phyloP scores from a whole-genome alignment of 2,329 filamentous ascomycete genomes.

The Botrytis cinerea region DNA sequence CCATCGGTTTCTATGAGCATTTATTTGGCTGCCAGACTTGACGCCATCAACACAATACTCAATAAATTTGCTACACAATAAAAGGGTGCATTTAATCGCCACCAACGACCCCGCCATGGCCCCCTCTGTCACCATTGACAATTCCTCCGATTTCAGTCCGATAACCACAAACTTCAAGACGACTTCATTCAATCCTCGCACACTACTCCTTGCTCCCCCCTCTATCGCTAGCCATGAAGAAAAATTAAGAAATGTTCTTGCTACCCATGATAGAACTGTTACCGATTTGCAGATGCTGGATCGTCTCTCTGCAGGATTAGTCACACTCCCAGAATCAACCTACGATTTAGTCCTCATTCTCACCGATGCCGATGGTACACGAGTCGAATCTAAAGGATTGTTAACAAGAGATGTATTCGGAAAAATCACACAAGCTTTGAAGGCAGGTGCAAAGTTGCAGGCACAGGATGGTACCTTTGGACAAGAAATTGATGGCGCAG shows the following conservation, averaged over 20 bases:
- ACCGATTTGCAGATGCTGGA: slow-evolving; percentile 98
- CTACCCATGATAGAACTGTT: slow-evolving; percentile 69
- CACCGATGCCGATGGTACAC: slow-evolving; percentile 70
- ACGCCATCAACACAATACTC: background rate
- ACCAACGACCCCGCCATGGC: slow-evolving; percentile 33
- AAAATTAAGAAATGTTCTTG: slow-evolving; percentile 69
- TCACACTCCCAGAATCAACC: slow-evolving; percentile 70
- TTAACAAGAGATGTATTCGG: slow-evolving; percentile 69
- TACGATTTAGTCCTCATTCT: slow-evolving; percentile 88
- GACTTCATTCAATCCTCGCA: slow-evolving; percentile 49
- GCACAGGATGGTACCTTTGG: slow-evolving; percentile 67
- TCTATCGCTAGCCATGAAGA: slow-evolving; percentile 85
- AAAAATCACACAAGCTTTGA: slow-evolving; percentile 69
- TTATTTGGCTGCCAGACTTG: background rate
- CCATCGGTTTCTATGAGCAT: background rate
- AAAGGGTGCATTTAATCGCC: background rate
- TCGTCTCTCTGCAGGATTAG: slow-evolving; percentile 79
- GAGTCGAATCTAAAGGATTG: slow-evolving; percentile 62
- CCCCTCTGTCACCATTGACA: slow-evolving; percentile 40
- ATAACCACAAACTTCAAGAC: slow-evolving; percentile 30
- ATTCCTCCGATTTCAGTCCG: slow-evolving; percentile 39
- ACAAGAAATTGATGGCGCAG: slow-evolving; percentile 45
- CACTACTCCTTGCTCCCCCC: slow-evolving; percentile 85
- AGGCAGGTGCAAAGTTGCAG: slow-evolving; percentile 65
- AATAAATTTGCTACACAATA: background rate